phyloP scores from a whole-genome alignment of 768 basidiomycete species.

The Boletus huronensis region DNA sequence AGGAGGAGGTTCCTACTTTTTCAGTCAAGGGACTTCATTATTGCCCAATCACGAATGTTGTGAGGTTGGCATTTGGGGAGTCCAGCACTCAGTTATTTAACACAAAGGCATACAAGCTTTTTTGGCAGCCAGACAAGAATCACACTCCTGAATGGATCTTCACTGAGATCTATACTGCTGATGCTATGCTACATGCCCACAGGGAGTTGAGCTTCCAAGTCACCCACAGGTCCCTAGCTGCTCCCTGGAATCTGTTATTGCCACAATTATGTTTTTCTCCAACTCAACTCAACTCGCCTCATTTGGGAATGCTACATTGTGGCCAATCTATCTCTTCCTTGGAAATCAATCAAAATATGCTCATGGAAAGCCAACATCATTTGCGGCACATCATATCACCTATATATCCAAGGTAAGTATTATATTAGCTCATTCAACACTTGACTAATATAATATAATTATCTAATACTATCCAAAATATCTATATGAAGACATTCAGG shows the following conservation, averaged over 20 bases:
- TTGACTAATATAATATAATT: not conserved
- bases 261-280: constrained; percentile 24
- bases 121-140: not conserved
- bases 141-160: not conserved
- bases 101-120: not conserved
- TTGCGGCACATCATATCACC: not conserved
- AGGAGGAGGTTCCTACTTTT: not conserved
- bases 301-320: constrained; percentile 14
- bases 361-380: not conserved
- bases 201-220: not conserved
- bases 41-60: not conserved
- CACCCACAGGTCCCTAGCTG: no score
- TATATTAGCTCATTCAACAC: not conserved
- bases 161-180: not conserved
- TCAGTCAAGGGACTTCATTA: not conserved
- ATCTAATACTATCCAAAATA: not conserved
- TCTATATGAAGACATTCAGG: not conserved
- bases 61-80: not conserved
- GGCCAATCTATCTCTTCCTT: constrained; percentile 17
- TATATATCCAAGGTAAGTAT: not conserved
- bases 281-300: constrained; percentile 23
- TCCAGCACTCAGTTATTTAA: no score
- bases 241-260: constrained; percentile 2
- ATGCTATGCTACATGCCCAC: not conserved
- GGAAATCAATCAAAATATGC: constrained; percentile 1